Evolutionary conservation across 306 rosid species (phyloP).

Genomic region (Rosa persica): DNA sequence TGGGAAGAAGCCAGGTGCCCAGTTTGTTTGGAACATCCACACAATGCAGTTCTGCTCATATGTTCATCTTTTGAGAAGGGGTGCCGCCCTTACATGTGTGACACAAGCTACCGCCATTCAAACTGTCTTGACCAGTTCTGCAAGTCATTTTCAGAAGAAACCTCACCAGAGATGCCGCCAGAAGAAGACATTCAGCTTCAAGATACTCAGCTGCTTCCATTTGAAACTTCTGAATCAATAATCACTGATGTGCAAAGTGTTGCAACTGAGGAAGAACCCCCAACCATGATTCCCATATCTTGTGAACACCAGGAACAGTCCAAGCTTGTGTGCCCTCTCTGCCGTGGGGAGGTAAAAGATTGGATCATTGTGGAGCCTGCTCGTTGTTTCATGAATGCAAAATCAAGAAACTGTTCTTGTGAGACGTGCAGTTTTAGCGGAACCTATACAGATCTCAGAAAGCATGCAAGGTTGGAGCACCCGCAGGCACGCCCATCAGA

Average conservation of each 20-base stretch:
- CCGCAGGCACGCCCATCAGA: constrained; percentile 89
- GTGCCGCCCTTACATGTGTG: constrained; percentile 98
- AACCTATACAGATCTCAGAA: constrained; percentile 81
- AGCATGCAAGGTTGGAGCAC: constrained; percentile 91
- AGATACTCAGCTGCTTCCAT: constrained; percentile 25
- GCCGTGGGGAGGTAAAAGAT: constrained; percentile 85
- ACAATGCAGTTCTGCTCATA: constrained; percentile 88
- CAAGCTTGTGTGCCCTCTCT: constrained; percentile 84
- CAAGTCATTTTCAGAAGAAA: constrained; percentile 66
- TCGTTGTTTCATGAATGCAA: constrained; percentile 88
- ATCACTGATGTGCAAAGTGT: constrained; percentile 45
- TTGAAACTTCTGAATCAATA: constrained; percentile 22
- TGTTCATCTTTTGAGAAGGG: constrained; percentile 92
- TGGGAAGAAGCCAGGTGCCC: constrained; percentile 99
- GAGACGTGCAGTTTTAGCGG: constrained; percentile 83
- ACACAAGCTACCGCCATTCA: constrained; percentile 97
- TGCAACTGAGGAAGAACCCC: constrained; percentile 47
- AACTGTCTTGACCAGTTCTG: constrained; percentile 95
- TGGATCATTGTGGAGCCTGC: constrained; percentile 84
- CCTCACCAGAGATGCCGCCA: constrained; percentile 36
- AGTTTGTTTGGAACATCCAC: constrained; percentile 99
- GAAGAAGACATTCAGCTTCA: constrained; percentile 47
- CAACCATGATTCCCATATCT: constrained; percentile 44
- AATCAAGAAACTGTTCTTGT: constrained; percentile 83
- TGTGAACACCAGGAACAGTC: constrained; percentile 59